Base-by-base conservation (phyloP, 768 basidiomycete genomes). In the Plicaturopsis crispa region DNA sequence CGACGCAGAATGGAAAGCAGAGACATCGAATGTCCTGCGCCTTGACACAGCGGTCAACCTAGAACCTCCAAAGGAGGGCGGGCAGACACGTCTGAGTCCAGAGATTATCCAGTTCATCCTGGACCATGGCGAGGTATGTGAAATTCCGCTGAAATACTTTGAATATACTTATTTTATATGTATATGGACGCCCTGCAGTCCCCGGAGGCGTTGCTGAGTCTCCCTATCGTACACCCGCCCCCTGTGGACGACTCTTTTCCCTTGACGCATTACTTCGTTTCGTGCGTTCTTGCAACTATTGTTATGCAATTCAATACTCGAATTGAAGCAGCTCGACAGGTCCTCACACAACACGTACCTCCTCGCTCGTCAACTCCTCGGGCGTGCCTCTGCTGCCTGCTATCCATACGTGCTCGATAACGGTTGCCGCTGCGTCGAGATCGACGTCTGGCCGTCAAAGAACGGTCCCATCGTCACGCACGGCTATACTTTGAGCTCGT, bases 281-380 rank as follows among this genome's bases (percentile, higher is more conserved):
- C 77, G 46, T 52, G 31, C 24, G 47, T 45, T 30, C n/a, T 11
- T 34, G n/a, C n/a, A 34, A 34, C 18, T 18, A 10, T 14, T n/a
- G 10, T 19, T 14, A 13, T 3, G n/a, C 13, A 3, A 26, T 19
- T 22, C 39, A 10, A n/a, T n/a, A 12, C 11, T 13, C 17, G 17
- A 13, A 10, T 14, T 19, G n/a, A 23, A 24, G 19, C 33, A 33
- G 35, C 13, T 11, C 10, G 38, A 12, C 51, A 76, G 77, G 4
- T 75, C 78, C 1, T 79, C 77, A 0, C 79, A 82, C 46, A 81
- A 82, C 48, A 80, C 80, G 2, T 82, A 82, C 46, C 66, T 82
- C 1, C 56, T 79, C 3, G 65, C 73, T 2, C 63, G 72, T 30
- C 79, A 80, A 48, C 52, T 81, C 18, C 53, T 75, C 12, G 79